Conservation (phyloP, 2,329 filamentous ascomycete species). For the Colletotrichum phormii region DNA sequence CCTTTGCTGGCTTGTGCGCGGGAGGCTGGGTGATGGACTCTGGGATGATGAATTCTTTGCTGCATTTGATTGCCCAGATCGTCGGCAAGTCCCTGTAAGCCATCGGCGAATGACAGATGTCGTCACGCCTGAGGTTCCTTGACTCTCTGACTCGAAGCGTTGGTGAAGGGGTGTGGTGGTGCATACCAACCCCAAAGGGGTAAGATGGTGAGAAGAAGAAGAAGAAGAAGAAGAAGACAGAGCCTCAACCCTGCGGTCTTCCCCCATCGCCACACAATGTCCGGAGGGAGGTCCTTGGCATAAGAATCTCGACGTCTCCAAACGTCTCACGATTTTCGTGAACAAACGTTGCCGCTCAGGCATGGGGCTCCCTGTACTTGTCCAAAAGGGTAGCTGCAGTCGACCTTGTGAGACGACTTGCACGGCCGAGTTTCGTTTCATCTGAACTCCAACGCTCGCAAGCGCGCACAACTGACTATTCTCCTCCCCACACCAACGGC, state of each 20-base stretch:
- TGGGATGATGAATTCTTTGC: neutral
- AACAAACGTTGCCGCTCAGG: conserved; percentile 10
- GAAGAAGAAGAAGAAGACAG: conserved; percentile 18
- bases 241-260: conserved; percentile 23
- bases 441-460: conserved; percentile 15
- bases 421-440: conserved; percentile 33
- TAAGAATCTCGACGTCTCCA: neutral
- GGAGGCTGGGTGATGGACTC: neutral
- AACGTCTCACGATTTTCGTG: conserved; percentile 8
- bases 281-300: conserved; percentile 2
- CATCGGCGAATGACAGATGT: conserved; percentile 28
- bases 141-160: conserved; percentile 20
- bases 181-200: neutral
- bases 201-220: conserved; percentile 12
- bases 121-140: conserved; percentile 9
- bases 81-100: conserved; percentile 3
- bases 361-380: conserved; percentile 9
- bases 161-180: neutral
- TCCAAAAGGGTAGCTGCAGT: neutral
- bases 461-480: neutral
- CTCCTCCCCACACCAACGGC: neutral
- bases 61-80: neutral
- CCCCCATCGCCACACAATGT: neutral
- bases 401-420: conserved; percentile 24
- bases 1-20: neutral